A percentile compares a stretch with the other conserved stretches of the same genome.
Evolutionary conservation across 2,329 filamentous ascomycete genomes (phyloP).

Genomic region (Colletotrichum phormii): DNA sequence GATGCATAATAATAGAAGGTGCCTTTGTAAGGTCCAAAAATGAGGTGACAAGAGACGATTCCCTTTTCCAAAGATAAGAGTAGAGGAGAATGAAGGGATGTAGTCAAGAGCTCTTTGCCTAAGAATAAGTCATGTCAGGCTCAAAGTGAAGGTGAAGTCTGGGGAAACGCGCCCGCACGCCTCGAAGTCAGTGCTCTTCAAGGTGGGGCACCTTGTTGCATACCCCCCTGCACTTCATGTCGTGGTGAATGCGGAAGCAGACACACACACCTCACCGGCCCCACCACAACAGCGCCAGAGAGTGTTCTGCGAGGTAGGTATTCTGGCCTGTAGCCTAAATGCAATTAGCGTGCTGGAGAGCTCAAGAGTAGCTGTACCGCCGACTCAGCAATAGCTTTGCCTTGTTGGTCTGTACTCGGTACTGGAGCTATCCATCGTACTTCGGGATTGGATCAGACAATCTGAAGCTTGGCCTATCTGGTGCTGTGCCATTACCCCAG

Average conservation of each 20-base stretch:
- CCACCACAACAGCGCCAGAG: not conserved
- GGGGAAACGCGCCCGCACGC: not conserved
- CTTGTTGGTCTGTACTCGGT: not conserved
- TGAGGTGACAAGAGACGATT: not conserved
- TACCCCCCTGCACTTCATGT: slow-evolving; percentile 11
- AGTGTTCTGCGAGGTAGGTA: not conserved
- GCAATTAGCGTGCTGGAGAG: slow-evolving; percentile 27
- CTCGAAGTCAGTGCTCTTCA: slow-evolving; percentile 28
- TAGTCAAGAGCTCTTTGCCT: not conserved
- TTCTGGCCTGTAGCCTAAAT: slow-evolving; percentile 22
- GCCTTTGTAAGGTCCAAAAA: not conserved
- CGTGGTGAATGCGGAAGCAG: not conserved
- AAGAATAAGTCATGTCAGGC: not conserved
- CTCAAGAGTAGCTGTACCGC: slow-evolving; percentile 16
- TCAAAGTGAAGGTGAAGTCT: not conserved
- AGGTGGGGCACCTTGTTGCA: slow-evolving; percentile 17
- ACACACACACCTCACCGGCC: not conserved
- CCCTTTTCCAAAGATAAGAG: not conserved
- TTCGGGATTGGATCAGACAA: slow-evolving; percentile 6
- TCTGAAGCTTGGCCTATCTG: slow-evolving; percentile 15
- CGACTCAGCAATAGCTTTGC: not conserved
- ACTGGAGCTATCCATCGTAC: slow-evolving; percentile 15
- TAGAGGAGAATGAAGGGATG: not conserved
- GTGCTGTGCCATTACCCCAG: slow-evolving; percentile 19
- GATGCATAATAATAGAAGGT: not conserved